Evolutionary conservation across 257 asterid genomes (phyloP).

Genomic region (Verbena officinalis): DNA sequence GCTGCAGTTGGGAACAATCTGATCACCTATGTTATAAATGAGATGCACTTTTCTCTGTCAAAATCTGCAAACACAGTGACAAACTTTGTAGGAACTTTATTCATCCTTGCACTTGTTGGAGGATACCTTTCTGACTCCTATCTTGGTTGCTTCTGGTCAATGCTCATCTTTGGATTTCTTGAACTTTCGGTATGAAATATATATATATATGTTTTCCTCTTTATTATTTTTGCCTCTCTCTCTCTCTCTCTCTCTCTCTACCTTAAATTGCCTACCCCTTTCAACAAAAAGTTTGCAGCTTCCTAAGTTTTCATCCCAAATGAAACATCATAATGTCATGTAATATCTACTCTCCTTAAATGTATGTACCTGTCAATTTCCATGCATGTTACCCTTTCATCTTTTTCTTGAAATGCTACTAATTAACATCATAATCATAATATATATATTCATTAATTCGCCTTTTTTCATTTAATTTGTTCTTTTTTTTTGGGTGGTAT

Average conservation of each 20-base stretch:
- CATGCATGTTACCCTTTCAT: not conserved
- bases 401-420: conserved; percentile 6
- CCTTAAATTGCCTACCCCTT: not conserved
- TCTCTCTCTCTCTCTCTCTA: conserved; percentile 3
- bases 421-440: not conserved
- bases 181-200: conserved; percentile 96
- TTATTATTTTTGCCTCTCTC: not conserved
- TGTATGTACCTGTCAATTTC: not conserved
- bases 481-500: not conserved
- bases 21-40: conserved; percentile 81
- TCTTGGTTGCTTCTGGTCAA: conserved; percentile 96
- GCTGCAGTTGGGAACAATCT: conserved; percentile 97
- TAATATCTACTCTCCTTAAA: no score
- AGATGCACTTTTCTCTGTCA: conserved; percentile 91
- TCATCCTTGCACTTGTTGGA: conserved; percentile 78
- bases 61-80: conserved; percentile 87
- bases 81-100: conserved; percentile 83
- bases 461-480: not conserved
- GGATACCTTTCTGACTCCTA: conserved; percentile 92
- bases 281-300: not conserved
- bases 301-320: not conserved
- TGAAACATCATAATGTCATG: not conserved
- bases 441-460: no score
- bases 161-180: conserved; percentile 77
- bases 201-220: no score